A percentile compares a stretch with the other conserved stretches of the same genome.
phyloP scores from a whole-genome alignment of 2,329 filamentous ascomycete species.

The Colletotrichum sublineola region DNA sequence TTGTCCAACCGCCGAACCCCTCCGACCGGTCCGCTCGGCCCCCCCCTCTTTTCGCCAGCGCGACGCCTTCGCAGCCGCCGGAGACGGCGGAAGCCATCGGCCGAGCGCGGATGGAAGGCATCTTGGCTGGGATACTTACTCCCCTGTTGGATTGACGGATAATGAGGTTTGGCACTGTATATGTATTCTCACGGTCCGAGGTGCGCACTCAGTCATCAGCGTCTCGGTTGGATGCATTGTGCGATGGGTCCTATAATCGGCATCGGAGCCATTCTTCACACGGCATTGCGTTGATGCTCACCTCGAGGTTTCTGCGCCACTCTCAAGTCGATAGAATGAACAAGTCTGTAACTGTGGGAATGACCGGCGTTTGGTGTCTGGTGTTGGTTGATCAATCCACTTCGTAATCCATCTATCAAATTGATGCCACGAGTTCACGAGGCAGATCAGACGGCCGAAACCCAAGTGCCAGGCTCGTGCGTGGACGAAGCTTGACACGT shows the following conservation, averaged over 20 bases:
- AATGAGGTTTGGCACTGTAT: neutral
- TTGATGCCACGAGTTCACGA: no score
- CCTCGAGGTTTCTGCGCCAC: neutral
- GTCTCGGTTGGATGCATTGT: neutral
- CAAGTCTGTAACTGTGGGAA: neutral
- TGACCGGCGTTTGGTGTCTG: neutral
- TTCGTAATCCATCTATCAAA: neutral
- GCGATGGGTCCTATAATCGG: neutral
- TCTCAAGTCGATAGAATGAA: neutral
- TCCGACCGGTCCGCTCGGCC: neutral
- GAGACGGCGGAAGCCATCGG: constrained; percentile 5
- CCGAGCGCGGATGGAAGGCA: constrained; percentile 11
- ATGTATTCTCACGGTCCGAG: neutral
- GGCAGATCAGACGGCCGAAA: neutral
- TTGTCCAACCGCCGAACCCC: neutral
- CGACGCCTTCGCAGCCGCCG: neutral
- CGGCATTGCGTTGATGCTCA: neutral
- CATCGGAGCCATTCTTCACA: no score
- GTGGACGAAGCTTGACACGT: neutral
- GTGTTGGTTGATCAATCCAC: no score
- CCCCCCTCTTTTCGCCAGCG: neutral
- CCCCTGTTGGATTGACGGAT: constrained; percentile 14
- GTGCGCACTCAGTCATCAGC: neutral
- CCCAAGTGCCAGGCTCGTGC: neutral
- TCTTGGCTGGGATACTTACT: constrained; percentile 19